Conservation (phyloP, 306 rosid genomes). For the Corylus avellana region DNA sequence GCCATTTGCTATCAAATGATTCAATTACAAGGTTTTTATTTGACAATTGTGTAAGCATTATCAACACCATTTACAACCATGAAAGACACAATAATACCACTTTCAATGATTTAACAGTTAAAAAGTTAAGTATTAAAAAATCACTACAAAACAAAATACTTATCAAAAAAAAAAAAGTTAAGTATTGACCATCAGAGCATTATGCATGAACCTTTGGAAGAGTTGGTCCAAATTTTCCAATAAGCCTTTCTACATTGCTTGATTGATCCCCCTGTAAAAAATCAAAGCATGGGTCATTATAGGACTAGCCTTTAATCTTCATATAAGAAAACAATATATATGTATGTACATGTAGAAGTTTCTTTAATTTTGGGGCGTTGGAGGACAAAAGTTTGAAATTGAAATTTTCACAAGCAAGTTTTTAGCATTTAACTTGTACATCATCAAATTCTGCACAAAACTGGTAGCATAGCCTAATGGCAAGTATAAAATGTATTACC, state of each 20-base stretch:
- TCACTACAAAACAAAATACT: no score
- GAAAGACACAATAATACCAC: background rate
- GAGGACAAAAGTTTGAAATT: background rate
- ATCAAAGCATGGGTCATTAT: constrained; percentile 19
- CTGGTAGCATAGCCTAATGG: constrained; percentile 1
- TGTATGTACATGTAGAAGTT: background rate
- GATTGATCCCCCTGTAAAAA: constrained; percentile 58
- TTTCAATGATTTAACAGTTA: constrained; percentile 1
- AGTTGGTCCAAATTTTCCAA: constrained; percentile 65
- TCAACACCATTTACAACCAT: background rate
- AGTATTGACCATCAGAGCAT: constrained; percentile 40
- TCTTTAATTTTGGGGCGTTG: constrained; percentile 3
- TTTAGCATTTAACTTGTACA: constrained; percentile 16
- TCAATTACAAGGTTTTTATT: background rate
- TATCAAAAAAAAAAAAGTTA: no score
- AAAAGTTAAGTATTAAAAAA: constrained; percentile 5
- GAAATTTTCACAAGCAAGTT: constrained; percentile 3
- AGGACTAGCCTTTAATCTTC: no score
- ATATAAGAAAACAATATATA: no score
- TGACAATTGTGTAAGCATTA: background rate
- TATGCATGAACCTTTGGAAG: constrained; percentile 74
- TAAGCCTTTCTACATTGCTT: constrained; percentile 64
- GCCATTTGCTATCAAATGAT: background rate
- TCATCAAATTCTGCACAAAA: constrained; percentile 16
- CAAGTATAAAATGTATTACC: constrained; percentile 40